These are phyloP conservation scores for Trichoderma polysporum DNA, from an alignment of 2,329 filamentous ascomycete genomes.

Conservation along the genomic window DNA sequence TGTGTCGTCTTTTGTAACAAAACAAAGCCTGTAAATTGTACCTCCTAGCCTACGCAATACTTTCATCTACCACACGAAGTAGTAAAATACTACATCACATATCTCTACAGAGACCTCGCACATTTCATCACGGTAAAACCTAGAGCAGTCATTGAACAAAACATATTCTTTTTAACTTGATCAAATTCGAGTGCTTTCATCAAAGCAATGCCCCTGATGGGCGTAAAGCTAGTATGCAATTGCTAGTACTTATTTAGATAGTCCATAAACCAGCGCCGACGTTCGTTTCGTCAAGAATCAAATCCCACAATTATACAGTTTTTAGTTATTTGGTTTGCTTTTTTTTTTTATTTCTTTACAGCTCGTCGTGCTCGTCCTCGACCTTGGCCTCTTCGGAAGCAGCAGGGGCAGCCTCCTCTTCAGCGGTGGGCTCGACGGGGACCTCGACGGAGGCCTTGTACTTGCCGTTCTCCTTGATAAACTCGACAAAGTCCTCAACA, in stretches of 20 bases:
- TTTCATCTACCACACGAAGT: background rate
- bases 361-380: constrained; percentile 82
- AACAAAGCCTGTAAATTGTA: constrained; percentile 7
- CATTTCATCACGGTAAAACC: background rate
- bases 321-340: constrained; percentile 26
- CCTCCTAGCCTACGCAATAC: background rate
- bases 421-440: constrained; percentile 48
- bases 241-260: constrained; percentile 23
- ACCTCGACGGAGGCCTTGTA: constrained; percentile 70
- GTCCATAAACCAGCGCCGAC: constrained; percentile 34
- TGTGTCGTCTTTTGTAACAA: constrained; percentile 4
- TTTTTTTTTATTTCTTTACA: constrained; percentile 54
- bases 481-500: constrained; percentile 85
- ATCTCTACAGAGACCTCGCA: background rate
- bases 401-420: constrained; percentile 54
- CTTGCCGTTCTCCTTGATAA: constrained; percentile 94
- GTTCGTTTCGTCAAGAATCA: constrained; percentile 34
- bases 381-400: constrained; percentile 51
- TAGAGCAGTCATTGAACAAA: background rate
- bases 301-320: constrained; percentile 31
- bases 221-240: constrained; percentile 30
- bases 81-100: background rate
- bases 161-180: background rate
- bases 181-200: constrained; percentile 19
- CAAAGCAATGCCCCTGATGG: constrained; percentile 28